Evolutionary conservation across 352 stramenopile species (phyloP).

Genomic region (Globisporangium rhizosaccharum): DNA sequence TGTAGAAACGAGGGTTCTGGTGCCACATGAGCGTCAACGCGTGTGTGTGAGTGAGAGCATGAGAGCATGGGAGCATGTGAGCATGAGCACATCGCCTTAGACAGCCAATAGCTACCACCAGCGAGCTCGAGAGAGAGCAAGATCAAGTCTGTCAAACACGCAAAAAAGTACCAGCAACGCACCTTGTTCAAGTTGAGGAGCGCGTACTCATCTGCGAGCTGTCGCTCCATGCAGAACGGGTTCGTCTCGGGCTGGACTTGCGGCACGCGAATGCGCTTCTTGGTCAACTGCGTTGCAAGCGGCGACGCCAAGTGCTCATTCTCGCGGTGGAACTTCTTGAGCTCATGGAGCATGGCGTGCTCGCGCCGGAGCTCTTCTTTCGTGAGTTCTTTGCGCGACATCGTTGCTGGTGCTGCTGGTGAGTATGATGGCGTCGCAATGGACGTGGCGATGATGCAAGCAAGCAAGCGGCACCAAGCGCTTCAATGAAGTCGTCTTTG

Average conservation of each 20-base stretch:
- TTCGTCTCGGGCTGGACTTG: constrained; percentile 54
- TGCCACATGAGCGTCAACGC: neutral
- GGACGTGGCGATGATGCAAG: no score
- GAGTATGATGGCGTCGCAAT: neutral
- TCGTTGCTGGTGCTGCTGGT: neutral
- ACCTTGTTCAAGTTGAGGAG: constrained; percentile 82
- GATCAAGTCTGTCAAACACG: no score
- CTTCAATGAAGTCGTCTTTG: no score
- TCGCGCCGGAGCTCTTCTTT: constrained; percentile 29
- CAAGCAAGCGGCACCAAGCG: no score
- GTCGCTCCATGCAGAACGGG: constrained; percentile 66
- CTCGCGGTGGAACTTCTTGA: constrained; percentile 61
- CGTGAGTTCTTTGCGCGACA: constrained; percentile 4
- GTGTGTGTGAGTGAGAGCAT: neutral
- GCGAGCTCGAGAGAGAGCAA: no score
- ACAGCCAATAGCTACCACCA: no score
- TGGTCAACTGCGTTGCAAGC: constrained; percentile 45
- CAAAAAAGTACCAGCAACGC: neutral
- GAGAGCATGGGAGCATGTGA: no score
- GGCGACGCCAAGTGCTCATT: constrained; percentile 24
- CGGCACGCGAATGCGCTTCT: constrained; percentile 62
- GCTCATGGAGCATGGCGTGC: constrained; percentile 64
- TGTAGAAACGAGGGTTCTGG: constrained; percentile 75
- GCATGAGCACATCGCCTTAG: no score
- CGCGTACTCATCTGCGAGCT: constrained; percentile 70